Evolutionary conservation across 352 stramenopile genomes (phyloP).

Genomic region (Globisporangium takayamanum): DNA sequence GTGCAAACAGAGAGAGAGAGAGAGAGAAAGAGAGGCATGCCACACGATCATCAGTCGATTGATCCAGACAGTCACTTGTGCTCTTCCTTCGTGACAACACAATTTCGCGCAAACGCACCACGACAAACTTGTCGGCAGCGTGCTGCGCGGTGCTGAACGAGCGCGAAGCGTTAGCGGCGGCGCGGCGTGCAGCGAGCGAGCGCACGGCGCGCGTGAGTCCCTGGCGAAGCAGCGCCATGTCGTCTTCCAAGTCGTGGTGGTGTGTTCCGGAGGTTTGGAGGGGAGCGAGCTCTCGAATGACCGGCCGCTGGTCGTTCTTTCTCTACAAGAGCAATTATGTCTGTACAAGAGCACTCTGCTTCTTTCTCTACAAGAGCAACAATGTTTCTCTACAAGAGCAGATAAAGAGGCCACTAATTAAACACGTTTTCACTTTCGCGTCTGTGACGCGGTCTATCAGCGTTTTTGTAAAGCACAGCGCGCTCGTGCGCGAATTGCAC

Average conservation of each 20-base stretch:
- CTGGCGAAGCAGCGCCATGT: slow-evolving; percentile 53
- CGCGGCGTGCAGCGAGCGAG: slow-evolving; percentile 30
- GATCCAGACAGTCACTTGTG: neutral
- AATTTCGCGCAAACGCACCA: slow-evolving; percentile 30
- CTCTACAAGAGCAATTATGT: too few relatives aligned
- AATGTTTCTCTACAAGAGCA: too few relatives aligned
- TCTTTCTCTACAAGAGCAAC: too few relatives aligned
- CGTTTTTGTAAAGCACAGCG: too few relatives aligned
- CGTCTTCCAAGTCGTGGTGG: neutral
- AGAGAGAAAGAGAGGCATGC: neutral
- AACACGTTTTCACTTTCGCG: too few relatives aligned
- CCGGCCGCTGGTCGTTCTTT: too few relatives aligned
- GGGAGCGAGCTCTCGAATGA: too few relatives aligned
- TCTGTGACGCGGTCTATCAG: too few relatives aligned
- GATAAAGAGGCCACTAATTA: too few relatives aligned
- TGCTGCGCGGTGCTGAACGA: slow-evolving; percentile 46
- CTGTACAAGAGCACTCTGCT: too few relatives aligned
- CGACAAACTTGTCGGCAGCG: slow-evolving; percentile 71
- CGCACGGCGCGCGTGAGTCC: slow-evolving; percentile 30
- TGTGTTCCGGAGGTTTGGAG: slow-evolving; percentile 25
- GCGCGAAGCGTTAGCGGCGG: slow-evolving; percentile 14
- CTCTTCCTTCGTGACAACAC: too few relatives aligned
- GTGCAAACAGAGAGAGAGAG: neutral
- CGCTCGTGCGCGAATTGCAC: neutral
- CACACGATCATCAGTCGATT: slow-evolving; percentile 3